Evolutionary conservation across 371 early-diverging fungal species (phyloP), one percentile per base, ranked within the genome.

Genomic region (Syncephalastrum monosporum): DNA sequence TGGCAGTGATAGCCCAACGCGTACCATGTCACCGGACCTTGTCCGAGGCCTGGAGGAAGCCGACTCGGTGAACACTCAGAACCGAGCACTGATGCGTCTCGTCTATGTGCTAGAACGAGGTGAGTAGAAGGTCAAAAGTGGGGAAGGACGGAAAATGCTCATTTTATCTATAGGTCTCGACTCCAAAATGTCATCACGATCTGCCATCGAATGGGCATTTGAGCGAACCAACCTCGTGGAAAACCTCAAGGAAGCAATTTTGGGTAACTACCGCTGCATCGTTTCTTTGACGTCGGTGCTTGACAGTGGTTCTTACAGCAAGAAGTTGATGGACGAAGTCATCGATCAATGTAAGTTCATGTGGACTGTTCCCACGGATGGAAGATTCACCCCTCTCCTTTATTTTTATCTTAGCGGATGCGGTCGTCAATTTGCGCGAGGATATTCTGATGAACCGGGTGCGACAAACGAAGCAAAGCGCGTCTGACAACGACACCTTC

Each of bases 191-290:
- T 57, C 76, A 4, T 67, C 75, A 7, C 65, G 69, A 5, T 82
- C 86, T 3, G 80, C 84, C 19, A 67, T 84, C 42, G 86, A 87
- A 56, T 86, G 87, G 85, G 75, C 75, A 0, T 66, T 88, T 15
- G 77, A 77, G 16, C 65, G 83, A 10, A 75, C 81, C 3, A 63
- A 74, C 1, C 46, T 82, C 16, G 61, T 88, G 57, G 82, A 85
- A 49, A 81, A 81, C 38, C 58, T 89, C 7, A 82, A 81, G 48
- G 74, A 75, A 25, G 88, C 90, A 6, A 74, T 88, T 19, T 64
- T 75, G 57, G 90, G 90, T 38, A 85, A 87, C 45, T 89, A 84
- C 47, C 79, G 74, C 23, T 75, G 70, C 8, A 80, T 89, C 33
- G 50, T 72, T 2, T 75, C 79, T 25, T 57, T 89, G 3, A 66